Conservation (phyloP, 2,329 filamentous ascomycete genomes). For the Chaetothyriales sp. region DNA sequence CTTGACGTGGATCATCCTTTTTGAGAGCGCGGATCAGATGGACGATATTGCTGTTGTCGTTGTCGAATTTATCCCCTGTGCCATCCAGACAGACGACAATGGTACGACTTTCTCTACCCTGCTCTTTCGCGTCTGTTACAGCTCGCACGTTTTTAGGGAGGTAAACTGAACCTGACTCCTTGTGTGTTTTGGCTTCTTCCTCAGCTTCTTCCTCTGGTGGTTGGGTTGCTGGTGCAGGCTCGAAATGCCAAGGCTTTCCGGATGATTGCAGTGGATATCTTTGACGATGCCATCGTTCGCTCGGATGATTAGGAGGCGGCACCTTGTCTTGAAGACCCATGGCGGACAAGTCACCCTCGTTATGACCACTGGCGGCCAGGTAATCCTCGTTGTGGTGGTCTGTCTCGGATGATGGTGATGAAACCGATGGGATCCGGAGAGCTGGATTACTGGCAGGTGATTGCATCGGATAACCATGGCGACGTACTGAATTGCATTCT, state of each 20-base stretch:
- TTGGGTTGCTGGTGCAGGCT: background rate
- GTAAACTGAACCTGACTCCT: background rate
- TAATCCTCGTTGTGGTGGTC: no score
- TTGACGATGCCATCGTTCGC: background rate
- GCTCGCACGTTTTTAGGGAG: slow-evolving; percentile 22
- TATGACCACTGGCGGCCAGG: background rate
- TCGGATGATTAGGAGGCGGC: no score
- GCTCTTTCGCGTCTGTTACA: slow-evolving; percentile 14
- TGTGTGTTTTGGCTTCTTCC: background rate
- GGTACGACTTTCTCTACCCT: slow-evolving; percentile 19
- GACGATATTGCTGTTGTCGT: slow-evolving; percentile 34
- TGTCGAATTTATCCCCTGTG: slow-evolving; percentile 32
- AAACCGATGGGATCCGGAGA: background rate
- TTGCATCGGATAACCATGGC: background rate
- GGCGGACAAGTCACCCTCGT: no score
- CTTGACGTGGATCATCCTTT: slow-evolving; percentile 25
- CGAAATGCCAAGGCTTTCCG: background rate
- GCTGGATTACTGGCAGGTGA: background rate
- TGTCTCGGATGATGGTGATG: background rate
- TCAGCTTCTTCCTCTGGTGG: background rate
- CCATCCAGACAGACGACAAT: slow-evolving; percentile 33
- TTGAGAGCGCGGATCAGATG: slow-evolving; percentile 32
- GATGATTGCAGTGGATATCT: background rate
- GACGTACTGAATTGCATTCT: background rate
- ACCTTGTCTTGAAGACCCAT: no score